Evolutionary conservation across 2,329 filamentous ascomycete species (phyloP), one percentile per base, ranked within the genome.

Genomic region (Conoideocrella luteorostrata): DNA sequence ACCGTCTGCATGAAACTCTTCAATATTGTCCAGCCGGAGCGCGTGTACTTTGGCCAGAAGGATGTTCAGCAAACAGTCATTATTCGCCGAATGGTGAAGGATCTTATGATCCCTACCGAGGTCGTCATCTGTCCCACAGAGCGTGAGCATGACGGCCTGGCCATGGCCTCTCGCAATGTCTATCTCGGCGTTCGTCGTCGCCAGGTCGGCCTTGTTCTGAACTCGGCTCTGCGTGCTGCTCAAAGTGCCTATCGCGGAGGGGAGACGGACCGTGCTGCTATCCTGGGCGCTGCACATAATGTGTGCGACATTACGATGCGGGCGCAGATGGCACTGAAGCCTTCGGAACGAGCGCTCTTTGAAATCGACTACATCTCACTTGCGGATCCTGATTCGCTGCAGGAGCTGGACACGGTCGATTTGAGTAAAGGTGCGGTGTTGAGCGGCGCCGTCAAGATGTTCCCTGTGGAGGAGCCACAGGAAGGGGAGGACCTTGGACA

Each of bases 51-150:
- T 69, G 93, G 93, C 4, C 93, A 97, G 65, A 98, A 98, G 68
- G 93, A 98, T 63, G 81, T 96, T 17, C 93, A 98, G 70, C 93
- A 98, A 67, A 95, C 89, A 0, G 86, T 95, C 15, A 78, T 98
- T 10, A 86, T 98, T 56, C 82, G 80, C 56, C 80, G 86, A 35
- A 82, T 98, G 78, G 86, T 96, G 24, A 75, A 80, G 52, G 93
- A 98, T 63, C 90, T 98, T 52, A 80, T 89, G 61, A 64, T 97
- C 32, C 79, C 86, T 30, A 85, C 80, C 4, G 71, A 86, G 18
- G 80, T 97, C 7, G 74, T 82, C 24, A 75, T 97, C 43, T 79
- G 83, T 5, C 72, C 79, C 1, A 98, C 93, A 0, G 71, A 80
- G 46, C 76, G 93, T 40, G 90, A 94, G 49, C 43, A 58, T 2